These are phyloP conservation scores for Fusarium luffae DNA, from an alignment of 2,329 filamentous ascomycete genomes.

Conservation along the genomic window DNA sequence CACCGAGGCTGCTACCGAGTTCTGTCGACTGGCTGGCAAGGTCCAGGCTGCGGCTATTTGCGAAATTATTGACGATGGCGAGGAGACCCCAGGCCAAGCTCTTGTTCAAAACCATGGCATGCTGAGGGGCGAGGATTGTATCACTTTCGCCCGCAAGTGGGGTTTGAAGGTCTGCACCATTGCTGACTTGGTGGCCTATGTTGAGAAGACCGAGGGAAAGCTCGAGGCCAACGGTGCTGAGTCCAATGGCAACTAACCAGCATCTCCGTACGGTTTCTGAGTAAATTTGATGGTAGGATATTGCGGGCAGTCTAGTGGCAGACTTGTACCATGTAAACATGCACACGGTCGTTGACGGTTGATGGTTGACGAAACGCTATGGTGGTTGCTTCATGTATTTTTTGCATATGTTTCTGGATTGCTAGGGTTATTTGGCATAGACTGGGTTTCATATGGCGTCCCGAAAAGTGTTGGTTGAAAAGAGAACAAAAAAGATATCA, in stretches of 20 bases:
- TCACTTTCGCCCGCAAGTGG: slow-evolving; percentile 88
- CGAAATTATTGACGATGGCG: slow-evolving; percentile 90
- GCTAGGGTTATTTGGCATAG: slow-evolving; percentile 36
- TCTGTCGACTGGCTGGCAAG: slow-evolving; percentile 87
- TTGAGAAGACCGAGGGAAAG: slow-evolving; percentile 80
- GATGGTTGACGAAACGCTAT: slow-evolving; percentile 20
- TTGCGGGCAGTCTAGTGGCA: neutral
- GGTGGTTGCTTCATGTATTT: slow-evolving; percentile 29
- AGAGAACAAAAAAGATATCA: slow-evolving; percentile 26
- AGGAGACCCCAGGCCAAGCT: slow-evolving; percentile 74
- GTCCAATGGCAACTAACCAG: slow-evolving; percentile 29
- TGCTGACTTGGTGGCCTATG: slow-evolving; percentile 83
- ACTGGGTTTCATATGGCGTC: slow-evolving; percentile 38
- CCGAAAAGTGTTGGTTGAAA: slow-evolving; percentile 35
- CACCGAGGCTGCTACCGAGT: slow-evolving; percentile 92
- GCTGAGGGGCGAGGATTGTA: slow-evolving; percentile 89
- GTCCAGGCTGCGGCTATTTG: slow-evolving; percentile 82
- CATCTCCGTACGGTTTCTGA: neutral
- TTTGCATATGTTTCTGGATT: slow-evolving; percentile 38
- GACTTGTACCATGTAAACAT: slow-evolving; percentile 10
- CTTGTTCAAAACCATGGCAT: slow-evolving; percentile 79
- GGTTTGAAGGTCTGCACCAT: slow-evolving; percentile 96
- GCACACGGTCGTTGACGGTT: slow-evolving; percentile 8
- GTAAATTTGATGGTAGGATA: neutral
- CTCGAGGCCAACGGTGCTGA: slow-evolving; percentile 53